Conservation (phyloP, 352 stramenopile species). For the Globisporangium perplexum region DNA sequence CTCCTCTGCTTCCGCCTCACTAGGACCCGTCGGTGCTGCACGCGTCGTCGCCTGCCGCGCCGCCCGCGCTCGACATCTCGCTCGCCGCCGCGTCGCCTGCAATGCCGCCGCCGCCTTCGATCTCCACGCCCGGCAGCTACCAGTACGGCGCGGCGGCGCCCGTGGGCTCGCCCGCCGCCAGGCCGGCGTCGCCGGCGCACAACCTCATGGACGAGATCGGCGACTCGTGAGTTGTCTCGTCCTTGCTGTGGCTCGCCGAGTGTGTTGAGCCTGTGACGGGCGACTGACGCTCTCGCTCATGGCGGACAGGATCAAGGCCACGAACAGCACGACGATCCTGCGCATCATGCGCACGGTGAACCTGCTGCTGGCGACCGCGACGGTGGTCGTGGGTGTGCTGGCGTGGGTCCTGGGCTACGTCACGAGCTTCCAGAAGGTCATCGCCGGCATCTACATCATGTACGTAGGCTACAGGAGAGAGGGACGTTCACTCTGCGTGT, state of each 20-base stretch:
- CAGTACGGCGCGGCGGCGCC: slow-evolving; percentile 21
- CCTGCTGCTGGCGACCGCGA: slow-evolving; percentile 64
- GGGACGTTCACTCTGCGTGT: no score
- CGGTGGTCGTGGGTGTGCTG: slow-evolving; percentile 60
- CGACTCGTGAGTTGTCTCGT: slow-evolving; percentile 34
- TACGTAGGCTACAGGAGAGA: slow-evolving; percentile 20
- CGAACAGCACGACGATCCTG: slow-evolving; percentile 77
- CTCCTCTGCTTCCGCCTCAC: no score
- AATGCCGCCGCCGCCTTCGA: slow-evolving; percentile 29
- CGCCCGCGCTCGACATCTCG: slow-evolving; percentile 17
- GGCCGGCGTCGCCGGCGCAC: slow-evolving; percentile 1
- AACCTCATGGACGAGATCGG: slow-evolving; percentile 85
- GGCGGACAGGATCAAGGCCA: slow-evolving; percentile 59
- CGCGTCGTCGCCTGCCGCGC: slow-evolving; percentile 19
- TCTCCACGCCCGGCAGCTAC: slow-evolving; percentile 23
- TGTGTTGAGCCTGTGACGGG: no score
- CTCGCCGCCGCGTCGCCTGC: slow-evolving; percentile 20
- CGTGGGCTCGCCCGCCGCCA: slow-evolving; percentile 2
- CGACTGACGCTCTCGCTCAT: no score
- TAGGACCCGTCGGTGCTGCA: slow-evolving; percentile 37
- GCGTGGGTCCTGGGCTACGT: slow-evolving; percentile 81
- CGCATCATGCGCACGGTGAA: slow-evolving; percentile 77
- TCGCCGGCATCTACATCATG: slow-evolving; percentile 87
- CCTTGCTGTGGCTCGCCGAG: no score
- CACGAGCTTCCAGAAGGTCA: slow-evolving; percentile 71